Evolutionary conservation across 2,329 filamentous ascomycete species (phyloP).

Genomic region (Xylariaceae sp.): DNA sequence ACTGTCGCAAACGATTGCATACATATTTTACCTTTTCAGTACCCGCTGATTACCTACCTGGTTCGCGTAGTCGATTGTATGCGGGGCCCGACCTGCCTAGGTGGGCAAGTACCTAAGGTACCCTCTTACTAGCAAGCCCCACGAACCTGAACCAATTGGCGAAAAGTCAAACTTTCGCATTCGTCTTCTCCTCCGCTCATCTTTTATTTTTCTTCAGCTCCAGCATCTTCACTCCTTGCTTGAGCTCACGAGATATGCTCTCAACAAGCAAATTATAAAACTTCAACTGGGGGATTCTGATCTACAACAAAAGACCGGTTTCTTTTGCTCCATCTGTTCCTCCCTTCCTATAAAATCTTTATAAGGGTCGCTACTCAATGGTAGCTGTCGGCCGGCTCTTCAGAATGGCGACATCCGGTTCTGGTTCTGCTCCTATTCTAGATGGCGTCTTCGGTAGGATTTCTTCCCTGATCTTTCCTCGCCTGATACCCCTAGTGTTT

Average conservation of each 20-base stretch:
- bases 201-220: not conserved
- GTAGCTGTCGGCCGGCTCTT: conserved; percentile 25
- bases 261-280: not conserved
- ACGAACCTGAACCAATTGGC: not conserved
- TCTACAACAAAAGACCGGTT: not conserved
- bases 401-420: conserved; percentile 49
- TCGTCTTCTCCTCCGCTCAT: not conserved
- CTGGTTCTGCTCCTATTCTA: conserved; percentile 36
- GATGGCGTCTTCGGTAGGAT: conserved; percentile 54
- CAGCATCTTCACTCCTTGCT: not conserved
- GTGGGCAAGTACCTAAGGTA: not conserved
- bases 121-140: not conserved
- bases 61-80: not conserved
- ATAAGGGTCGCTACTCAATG: conserved; percentile 24
- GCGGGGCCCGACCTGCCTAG: not conserved
- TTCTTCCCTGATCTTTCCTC: conserved; percentile 25
- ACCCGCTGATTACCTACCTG: not conserved
- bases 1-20: not conserved
- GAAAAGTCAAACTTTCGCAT: not conserved
- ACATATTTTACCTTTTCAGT: not conserved
- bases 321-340: not conserved
- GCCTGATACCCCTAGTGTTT: not conserved
- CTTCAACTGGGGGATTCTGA: not conserved
- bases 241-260: not conserved
- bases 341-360: not conserved